These are phyloP conservation scores for Stephania yunnanensis DNA, from an alignment of 164 flowering plant species.

Conservation along the genomic window DNA sequence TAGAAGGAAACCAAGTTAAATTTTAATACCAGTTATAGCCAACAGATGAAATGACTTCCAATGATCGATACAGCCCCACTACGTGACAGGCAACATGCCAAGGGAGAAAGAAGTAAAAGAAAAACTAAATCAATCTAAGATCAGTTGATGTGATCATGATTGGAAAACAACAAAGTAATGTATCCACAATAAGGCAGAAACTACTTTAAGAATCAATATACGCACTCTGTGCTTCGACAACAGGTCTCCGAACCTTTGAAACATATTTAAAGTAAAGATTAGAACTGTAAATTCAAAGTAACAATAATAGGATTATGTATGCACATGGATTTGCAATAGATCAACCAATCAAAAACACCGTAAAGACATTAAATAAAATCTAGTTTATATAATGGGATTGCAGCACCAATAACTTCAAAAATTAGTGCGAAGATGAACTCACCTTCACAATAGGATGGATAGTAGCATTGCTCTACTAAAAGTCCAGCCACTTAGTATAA, in stretches of 20 bases:
- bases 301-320: not conserved
- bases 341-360: not conserved
- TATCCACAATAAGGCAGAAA: no score
- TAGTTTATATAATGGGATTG: not conserved
- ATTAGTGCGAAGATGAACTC: not conserved
- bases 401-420: not conserved
- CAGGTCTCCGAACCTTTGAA: not conserved
- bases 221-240: not conserved
- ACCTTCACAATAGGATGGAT: not conserved
- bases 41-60: no score
- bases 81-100: no score
- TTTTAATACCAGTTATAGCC: no score
- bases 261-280: not conserved
- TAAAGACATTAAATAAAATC: not conserved
- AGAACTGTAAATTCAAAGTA: not conserved
- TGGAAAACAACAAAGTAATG: no score
- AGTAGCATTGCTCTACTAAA: conserved; percentile 18
- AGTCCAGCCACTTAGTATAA: conserved; percentile 66
- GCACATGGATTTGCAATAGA: not conserved
- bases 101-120: no score
- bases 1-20: no score
- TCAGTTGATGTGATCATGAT: no score
- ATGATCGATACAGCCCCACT: no score
- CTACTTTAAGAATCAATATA: not conserved
- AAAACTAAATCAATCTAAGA: no score